Base-by-base conservation (phyloP, 306 rosid genomes). In the Vachellia pachyceras region DNA sequence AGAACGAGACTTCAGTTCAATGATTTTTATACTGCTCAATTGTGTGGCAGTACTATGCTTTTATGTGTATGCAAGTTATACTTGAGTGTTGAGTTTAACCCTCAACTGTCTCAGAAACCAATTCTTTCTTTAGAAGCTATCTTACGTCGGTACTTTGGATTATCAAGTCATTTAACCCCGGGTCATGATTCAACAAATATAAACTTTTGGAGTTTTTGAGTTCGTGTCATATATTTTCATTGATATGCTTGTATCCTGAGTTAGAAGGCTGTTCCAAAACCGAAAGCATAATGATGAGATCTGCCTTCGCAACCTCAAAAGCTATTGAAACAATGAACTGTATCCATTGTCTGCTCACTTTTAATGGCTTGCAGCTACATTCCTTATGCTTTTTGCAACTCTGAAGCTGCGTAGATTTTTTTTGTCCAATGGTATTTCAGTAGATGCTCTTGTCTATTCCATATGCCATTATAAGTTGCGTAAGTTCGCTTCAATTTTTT, bases 241-340 rank as follows among this genome's bases (percentile, higher is more conserved):
- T 10, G 6, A 20, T 67, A 22, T 9, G 20, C 15, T 67, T 67
- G 33, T 67, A 7, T 6, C 40, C 23, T 68, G 72, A 40, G 29
- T 4, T 17, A n/a, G 72, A 8, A 18, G 72, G 14, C 72, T 18
- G 33, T 18, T 20, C 3, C 15, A 13, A 41, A 68, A 23, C 4
- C n/a, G 18, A 44, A 57, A 37, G 69, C n/a, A 75, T 60, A 10
- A 73, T 60, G 52, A 64, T 75, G 15, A 20, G 22, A 41, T 69
- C 68, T 36, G 14, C 61, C 57, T 83, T 45, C 54, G 37, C 14
- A 45, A 46, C 73, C 68, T 45, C 57, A 67, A 36, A 65, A 65
- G 33, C 42, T 37, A 63, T 37, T 72, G 61, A 61, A 78, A 52
- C 9, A 74, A 42, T 18, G n/a, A 39, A 25, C 64, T 57, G 60